Conservation (phyloP, 805 yeast species). For the Diddensiella caesifluorescens region DNA sequence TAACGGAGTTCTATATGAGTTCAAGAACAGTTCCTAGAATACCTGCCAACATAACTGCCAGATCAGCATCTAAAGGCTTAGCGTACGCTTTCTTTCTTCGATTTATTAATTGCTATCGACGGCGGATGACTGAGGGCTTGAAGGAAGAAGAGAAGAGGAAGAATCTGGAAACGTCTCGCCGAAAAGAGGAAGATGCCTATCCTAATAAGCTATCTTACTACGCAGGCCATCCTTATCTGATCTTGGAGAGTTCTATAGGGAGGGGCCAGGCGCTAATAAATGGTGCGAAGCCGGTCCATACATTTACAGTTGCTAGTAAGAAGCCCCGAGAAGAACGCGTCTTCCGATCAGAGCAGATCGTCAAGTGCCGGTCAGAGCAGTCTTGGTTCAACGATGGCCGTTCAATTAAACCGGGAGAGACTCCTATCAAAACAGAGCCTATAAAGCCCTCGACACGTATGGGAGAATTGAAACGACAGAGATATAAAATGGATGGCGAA, state of each 20-base stretch:
- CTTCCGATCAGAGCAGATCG: too few relatives aligned
- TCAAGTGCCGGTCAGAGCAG: too few relatives aligned
- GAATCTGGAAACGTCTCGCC: neutral
- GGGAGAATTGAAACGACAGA: neutral
- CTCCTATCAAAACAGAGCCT: slow-evolving; percentile 45
- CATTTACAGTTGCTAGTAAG: too few relatives aligned
- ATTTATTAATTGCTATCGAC: too few relatives aligned
- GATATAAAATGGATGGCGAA: slow-evolving; percentile 7
- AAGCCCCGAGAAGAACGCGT: too few relatives aligned
- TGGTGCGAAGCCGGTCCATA: too few relatives aligned
- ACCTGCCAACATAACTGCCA: slow-evolving; percentile 67
- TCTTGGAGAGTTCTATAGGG: slow-evolving; percentile 57
- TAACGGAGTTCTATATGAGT: too few relatives aligned
- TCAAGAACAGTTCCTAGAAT: slow-evolving; percentile 70
- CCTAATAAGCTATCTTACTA: slow-evolving; percentile 7
- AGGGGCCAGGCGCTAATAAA: slow-evolving; percentile 43
- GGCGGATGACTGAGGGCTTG: too few relatives aligned
- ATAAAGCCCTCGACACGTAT: slow-evolving; percentile 15
- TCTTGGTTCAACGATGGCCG: too few relatives aligned
- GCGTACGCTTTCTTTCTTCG: too few relatives aligned
- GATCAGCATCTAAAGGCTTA: too few relatives aligned
- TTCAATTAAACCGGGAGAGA: slow-evolving; percentile 60
- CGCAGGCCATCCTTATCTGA: slow-evolving; percentile 67
- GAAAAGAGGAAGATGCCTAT: neutral
- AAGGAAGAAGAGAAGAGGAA: neutral